These are phyloP conservation scores for Cicer yamashitae DNA, from an alignment of 306 rosid genomes.

Conservation along the genomic window DNA sequence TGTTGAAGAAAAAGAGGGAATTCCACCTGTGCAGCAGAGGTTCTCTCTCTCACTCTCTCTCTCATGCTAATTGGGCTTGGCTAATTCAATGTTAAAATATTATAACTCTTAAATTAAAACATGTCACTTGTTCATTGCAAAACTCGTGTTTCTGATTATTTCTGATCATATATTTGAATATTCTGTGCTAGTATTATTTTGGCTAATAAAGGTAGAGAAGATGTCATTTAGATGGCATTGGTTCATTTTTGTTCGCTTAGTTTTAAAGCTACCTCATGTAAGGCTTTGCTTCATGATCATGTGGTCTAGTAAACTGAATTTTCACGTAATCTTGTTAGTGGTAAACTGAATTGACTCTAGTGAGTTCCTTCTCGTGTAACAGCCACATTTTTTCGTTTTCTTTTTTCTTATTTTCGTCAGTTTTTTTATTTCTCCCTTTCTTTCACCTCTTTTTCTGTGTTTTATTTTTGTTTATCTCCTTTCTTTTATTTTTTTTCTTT, in stretches of 20 bases:
- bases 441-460: too few relatives aligned
- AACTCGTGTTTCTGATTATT: conserved; percentile 18
- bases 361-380: too few relatives aligned
- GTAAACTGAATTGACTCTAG: neutral
- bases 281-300: neutral
- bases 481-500: too few relatives aligned
- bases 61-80: conserved; percentile 19
- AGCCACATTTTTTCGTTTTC: too few relatives aligned
- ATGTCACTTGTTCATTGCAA: conserved; percentile 20
- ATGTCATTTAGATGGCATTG: conserved; percentile 26
- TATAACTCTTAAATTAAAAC: conserved; percentile 17
- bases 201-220: neutral
- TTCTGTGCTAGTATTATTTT: conserved; percentile 3
- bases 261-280: neutral
- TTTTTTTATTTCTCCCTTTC: too few relatives aligned
- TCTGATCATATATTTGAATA: conserved; percentile 13
- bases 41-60: conserved; percentile 35
- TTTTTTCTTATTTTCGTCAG: too few relatives aligned
- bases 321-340: neutral
- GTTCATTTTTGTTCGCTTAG: conserved; percentile 20
- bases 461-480: too few relatives aligned
- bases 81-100: conserved; percentile 5
- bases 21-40: conserved; percentile 99
- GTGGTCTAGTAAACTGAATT: conserved; percentile 23
- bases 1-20: conserved; percentile 98